phyloP scores from a whole-genome alignment of 2,329 filamentous ascomycete species.

The Xylaria sp. region DNA sequence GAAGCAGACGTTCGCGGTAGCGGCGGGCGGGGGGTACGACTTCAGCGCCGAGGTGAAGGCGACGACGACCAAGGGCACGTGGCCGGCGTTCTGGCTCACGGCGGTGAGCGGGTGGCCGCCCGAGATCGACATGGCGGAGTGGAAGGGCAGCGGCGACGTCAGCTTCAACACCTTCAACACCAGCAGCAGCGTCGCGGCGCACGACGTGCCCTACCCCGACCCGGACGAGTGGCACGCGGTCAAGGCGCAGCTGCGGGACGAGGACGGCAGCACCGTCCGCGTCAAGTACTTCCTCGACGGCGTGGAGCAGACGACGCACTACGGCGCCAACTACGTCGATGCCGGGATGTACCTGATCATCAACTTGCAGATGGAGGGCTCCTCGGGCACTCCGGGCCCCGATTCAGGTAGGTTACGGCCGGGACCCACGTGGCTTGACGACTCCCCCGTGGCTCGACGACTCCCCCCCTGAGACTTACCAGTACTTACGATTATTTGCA shows the following conservation, averaged over 20 bases:
- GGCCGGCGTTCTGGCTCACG: constrained; percentile 50
- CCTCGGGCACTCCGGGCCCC: constrained; percentile 12
- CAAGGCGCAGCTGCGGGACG: constrained; percentile 44
- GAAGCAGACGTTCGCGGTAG: constrained; percentile 45
- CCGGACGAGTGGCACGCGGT: constrained; percentile 44
- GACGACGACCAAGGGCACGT: constrained; percentile 42
- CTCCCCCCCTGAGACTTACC: neutral
- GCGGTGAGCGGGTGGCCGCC: constrained; percentile 49
- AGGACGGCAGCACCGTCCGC: constrained; percentile 44
- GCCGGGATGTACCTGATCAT: constrained; percentile 30
- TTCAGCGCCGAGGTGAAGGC: constrained; percentile 45
- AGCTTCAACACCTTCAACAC: constrained; percentile 47
- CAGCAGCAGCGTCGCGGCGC: constrained; percentile 37
- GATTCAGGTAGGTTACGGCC: constrained; percentile 4
- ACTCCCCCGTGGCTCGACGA: no score
- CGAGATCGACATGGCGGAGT: constrained; percentile 51
- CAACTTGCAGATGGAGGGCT: constrained; percentile 20
- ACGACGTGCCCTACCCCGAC: constrained; percentile 42
- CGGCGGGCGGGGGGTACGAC: constrained; percentile 41
- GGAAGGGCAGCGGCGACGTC: constrained; percentile 48
- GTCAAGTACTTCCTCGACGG: constrained; percentile 49
- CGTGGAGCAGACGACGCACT: constrained; percentile 44
- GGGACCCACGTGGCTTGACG: neutral
- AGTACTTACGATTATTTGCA: neutral
- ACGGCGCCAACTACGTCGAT: constrained; percentile 43